Evolutionary conservation across 306 rosid species (phyloP).

Genomic region (Vigna radiata): DNA sequence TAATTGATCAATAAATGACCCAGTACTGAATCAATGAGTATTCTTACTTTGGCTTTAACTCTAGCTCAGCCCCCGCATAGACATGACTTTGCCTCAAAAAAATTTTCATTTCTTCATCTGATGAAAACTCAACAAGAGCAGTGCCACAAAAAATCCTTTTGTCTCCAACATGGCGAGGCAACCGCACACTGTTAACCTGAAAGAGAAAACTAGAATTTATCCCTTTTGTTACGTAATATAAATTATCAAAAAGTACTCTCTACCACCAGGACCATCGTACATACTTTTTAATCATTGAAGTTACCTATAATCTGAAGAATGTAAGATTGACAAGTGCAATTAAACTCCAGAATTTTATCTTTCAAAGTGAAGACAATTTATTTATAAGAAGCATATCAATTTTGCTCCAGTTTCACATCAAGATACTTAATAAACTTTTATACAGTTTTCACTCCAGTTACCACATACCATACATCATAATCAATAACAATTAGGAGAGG

Average conservation of each 20-base stretch:
- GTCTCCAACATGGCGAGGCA: constrained; percentile 86
- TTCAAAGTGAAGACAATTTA: not conserved
- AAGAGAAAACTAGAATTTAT: constrained; percentile 28
- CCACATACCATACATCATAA: constrained; percentile 11
- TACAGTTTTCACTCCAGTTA: not conserved
- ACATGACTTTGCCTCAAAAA: constrained; percentile 56
- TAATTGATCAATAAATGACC: constrained; percentile 1
- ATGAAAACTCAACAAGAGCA: constrained; percentile 80
- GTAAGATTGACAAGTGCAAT: not conserved
- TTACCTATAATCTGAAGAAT: not conserved
- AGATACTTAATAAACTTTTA: not conserved
- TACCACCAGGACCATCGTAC: not conserved
- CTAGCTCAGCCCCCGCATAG: constrained; percentile 69
- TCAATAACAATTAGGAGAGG: not conserved
- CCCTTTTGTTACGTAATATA: not conserved
- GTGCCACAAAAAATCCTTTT: constrained; percentile 74
- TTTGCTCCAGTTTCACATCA: not conserved
- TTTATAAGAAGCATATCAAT: not conserved
- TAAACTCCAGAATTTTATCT: not conserved
- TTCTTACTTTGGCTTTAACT: constrained; percentile 78
- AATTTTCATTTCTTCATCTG: constrained; percentile 67
- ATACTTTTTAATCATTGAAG: not conserved
- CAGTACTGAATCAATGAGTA: not conserved
- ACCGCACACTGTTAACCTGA: constrained; percentile 81
- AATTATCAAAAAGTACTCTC: not conserved